Percentiles rank a stretch among this genome's conserved stretches.
Conservation (phyloP, 2,329 filamentous ascomycete species). For the Colletotrichum sp. region DNA sequence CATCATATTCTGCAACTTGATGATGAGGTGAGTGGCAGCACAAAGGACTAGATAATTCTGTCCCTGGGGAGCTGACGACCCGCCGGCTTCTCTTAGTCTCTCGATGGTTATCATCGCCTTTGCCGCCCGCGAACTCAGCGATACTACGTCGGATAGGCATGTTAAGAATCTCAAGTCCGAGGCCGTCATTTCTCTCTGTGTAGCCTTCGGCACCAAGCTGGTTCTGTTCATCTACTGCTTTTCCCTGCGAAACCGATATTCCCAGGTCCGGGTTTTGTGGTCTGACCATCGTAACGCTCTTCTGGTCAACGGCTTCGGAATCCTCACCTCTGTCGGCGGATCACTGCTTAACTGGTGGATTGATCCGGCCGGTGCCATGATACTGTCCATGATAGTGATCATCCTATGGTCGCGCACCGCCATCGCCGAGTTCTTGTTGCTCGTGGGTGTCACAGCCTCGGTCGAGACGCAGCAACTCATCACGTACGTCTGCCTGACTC, state of each 20-base stretch:
- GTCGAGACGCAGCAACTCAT: slow-evolving; percentile 90
- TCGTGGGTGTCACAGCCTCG: slow-evolving; percentile 88
- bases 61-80: not conserved
- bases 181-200: slow-evolving; percentile 81
- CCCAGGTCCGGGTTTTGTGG: slow-evolving; percentile 92
- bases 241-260: slow-evolving; percentile 87
- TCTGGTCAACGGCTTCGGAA: slow-evolving; percentile 90
- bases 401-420: slow-evolving; percentile 84
- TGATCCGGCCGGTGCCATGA: slow-evolving; percentile 87
- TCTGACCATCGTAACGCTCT: slow-evolving; percentile 96
- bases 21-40: slow-evolving; percentile 68
- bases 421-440: slow-evolving; percentile 85
- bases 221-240: slow-evolving; percentile 89
- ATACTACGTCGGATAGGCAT: slow-evolving; percentile 39
- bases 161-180: slow-evolving; percentile 77
- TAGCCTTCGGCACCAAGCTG: slow-evolving; percentile 88
- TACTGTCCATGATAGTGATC: slow-evolving; percentile 82
- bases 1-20: slow-evolving; percentile 94
- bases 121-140: slow-evolving; percentile 72
- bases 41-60: not conserved
- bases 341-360: slow-evolving; percentile 92
- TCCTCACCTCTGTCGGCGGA: slow-evolving; percentile 87
- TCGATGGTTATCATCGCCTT: slow-evolving; percentile 93
- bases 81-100: slow-evolving; percentile 49
- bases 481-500: slow-evolving; percentile 96